These are phyloP conservation scores for Myxozyma vanderwaltii DNA, from an alignment of 805 yeast genomes.

Conservation along the genomic window DNA sequence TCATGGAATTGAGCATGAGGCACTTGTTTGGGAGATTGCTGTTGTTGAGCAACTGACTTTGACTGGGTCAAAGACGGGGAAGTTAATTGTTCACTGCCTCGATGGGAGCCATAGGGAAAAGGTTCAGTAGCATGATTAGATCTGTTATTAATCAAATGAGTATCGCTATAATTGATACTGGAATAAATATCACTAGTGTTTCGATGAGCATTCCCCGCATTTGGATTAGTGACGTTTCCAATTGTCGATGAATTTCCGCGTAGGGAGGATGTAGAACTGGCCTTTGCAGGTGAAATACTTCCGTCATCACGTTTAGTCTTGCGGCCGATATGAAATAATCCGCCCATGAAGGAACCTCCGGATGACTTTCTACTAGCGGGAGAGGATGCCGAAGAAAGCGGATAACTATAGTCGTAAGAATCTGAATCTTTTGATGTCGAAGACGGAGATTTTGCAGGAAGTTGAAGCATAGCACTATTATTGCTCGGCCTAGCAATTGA, in stretches of 20 bases:
- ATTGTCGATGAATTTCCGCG: conserved; percentile 1
- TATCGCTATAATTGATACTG: conserved; percentile 21
- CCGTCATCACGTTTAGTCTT: conserved; percentile 28
- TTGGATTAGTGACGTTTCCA: neutral
- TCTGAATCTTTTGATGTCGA: neutral
- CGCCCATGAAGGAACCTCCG: conserved; percentile 26
- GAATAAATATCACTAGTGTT: conserved; percentile 1
- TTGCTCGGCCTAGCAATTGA: neutral
- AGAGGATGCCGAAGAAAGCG: neutral
- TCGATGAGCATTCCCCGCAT: neutral
- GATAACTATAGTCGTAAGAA: neutral
- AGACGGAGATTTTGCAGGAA: neutral
- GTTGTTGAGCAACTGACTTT: neutral
- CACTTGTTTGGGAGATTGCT: conserved; percentile 1
- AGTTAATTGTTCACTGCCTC: neutral
- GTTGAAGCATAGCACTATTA: neutral
- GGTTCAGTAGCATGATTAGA: neutral
- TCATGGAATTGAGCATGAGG: conserved; percentile 11
- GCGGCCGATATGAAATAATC: conserved; percentile 29
- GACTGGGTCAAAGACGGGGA: neutral
- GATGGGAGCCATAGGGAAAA: neutral
- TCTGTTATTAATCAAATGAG: conserved; percentile 18
- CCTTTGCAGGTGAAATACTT: conserved; percentile 16
- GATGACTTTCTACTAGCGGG: conserved; percentile 8
- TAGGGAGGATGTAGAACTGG: conserved; percentile 2